Conservation (phyloP, 2,329 filamentous ascomycete species). For the Ceratocystis ficicola region DNA sequence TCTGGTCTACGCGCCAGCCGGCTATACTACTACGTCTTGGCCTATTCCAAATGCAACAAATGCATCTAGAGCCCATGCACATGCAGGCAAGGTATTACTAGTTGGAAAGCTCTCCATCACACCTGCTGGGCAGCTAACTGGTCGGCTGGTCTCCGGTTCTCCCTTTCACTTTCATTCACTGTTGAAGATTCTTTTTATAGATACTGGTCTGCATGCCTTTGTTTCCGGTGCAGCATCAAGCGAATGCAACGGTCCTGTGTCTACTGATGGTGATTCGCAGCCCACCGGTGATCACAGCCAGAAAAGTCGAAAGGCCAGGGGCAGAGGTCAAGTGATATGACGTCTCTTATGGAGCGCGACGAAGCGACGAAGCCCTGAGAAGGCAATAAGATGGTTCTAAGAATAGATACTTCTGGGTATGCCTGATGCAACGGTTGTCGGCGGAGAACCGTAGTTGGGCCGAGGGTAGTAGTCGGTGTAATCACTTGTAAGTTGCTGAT, state of each 20-base stretch:
- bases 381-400: no score
- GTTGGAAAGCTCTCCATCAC: not conserved
- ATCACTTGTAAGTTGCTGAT: not conserved
- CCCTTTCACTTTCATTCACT: not conserved
- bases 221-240: not conserved
- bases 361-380: no score
- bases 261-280: no score
- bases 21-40: not conserved
- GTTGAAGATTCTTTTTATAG: slow-evolving; percentile 6
- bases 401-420: no score
- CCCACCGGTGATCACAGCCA: no score
- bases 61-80: not conserved
- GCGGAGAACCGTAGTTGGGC: no score
- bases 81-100: not conserved
- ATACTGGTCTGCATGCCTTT: not conserved
- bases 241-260: not conserved
- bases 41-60: not conserved
- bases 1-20: not conserved
- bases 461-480: no score
- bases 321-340: no score
- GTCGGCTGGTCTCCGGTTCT: not conserved
- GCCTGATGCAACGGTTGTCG: no score
- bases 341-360: no score
- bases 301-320: no score
- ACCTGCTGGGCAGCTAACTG: not conserved